These are phyloP conservation scores for Debaryomyces subglobosus DNA, from an alignment of 1,139 yeast species.

Conservation along the genomic window DNA sequence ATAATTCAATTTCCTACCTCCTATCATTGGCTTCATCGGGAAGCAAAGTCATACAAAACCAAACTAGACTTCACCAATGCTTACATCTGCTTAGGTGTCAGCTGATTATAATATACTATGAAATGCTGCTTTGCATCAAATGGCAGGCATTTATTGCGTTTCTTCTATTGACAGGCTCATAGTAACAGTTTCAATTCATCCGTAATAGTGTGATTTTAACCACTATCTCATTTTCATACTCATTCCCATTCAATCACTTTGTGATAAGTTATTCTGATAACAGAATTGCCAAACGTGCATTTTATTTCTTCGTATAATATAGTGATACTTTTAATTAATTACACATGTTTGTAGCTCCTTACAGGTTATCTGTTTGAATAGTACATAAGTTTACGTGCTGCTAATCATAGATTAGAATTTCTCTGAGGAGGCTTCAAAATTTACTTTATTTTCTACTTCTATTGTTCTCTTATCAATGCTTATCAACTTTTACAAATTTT, in stretches of 20 bases:
- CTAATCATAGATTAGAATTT: not conserved
- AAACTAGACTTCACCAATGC: not conserved
- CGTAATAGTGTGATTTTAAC: not conserved
- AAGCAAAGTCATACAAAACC: not conserved
- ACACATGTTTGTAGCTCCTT: not conserved
- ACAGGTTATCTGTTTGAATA: not conserved
- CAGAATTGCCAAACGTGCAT: not conserved
- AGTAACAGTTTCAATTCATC: not conserved
- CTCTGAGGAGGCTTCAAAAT: not conserved
- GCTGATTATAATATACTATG: not conserved
- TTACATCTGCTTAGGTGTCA: not conserved
- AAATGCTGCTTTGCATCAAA: not conserved
- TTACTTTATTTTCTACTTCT: too few species aligned
- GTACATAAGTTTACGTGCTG: not conserved
- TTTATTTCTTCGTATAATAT: slow-evolving; percentile 1
- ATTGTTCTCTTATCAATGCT: not conserved
- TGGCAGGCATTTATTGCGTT: not conserved
- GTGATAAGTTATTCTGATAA: not conserved
- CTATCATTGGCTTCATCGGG: not conserved
- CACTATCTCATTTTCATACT: not conserved
- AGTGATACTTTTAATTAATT: not conserved
- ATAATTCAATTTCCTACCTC: not conserved
- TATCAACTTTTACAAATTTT: not conserved
- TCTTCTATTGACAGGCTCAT: not conserved
- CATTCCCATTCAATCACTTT: not conserved